These are phyloP conservation scores for Dionaea muscipula DNA, from an alignment of 179 eudicot genomes.

Conservation along the genomic window DNA sequence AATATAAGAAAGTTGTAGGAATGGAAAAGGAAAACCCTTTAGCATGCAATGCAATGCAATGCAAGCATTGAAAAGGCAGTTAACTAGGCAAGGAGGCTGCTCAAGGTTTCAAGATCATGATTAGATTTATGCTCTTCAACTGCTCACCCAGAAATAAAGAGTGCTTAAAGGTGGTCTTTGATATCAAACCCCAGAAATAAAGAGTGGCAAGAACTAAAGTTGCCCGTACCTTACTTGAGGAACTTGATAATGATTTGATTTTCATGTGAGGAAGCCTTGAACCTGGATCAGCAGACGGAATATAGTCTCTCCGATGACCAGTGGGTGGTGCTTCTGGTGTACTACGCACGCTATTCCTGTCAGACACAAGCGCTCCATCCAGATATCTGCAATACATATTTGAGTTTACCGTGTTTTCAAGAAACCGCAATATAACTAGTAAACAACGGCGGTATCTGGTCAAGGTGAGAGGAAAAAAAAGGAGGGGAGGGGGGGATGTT, in stretches of 20 bases:
- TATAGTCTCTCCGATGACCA: conserved; percentile 76
- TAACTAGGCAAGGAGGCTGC: no score
- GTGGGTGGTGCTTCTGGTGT: conserved; percentile 42
- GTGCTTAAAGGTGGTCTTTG: no score
- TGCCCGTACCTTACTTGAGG: conserved; percentile 32
- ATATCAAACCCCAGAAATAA: no score
- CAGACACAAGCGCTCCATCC: conserved; percentile 57
- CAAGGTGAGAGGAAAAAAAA: not conserved
- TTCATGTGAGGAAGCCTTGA: conserved; percentile 85
- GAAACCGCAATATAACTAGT: not conserved
- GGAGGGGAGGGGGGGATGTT: no score
- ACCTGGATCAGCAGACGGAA: conserved; percentile 76
- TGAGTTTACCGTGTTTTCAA: not conserved
- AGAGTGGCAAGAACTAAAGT: no score
- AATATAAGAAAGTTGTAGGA: no score
- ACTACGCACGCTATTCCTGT: conserved; percentile 14
- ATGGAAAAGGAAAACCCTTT: no score
- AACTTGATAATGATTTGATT: conserved; percentile 28
- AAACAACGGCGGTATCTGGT: not conserved
- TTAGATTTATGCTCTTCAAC: no score
- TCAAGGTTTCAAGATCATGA: no score
- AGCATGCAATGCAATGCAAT: no score
- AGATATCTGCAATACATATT: conserved; percentile 34
- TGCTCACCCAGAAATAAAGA: no score
- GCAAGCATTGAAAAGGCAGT: no score